Conservation (phyloP, 2,329 filamentous ascomycete species). For the Diplodia mutila region DNA sequence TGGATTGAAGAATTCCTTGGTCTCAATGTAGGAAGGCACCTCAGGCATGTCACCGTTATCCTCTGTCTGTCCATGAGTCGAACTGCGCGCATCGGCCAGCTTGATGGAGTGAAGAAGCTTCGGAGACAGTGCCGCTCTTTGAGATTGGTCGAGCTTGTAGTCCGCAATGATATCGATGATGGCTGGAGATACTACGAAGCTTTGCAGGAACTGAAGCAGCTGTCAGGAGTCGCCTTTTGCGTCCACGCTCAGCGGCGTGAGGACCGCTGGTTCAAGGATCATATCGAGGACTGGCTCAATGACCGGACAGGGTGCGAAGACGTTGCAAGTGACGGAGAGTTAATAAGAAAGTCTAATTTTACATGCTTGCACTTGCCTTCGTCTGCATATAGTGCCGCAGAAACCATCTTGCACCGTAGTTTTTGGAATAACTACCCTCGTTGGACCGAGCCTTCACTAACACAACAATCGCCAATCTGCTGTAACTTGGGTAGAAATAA, state of each 20-base stretch:
- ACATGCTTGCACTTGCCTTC: background rate
- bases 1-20: constrained; percentile 4
- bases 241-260: constrained; percentile 5
- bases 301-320: background rate
- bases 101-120: constrained; percentile 2
- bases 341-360: background rate
- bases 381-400: constrained; percentile 6
- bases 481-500: background rate
- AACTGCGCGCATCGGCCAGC: constrained; percentile 6
- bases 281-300: background rate
- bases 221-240: background rate
- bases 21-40: constrained; percentile 1
- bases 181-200: background rate
- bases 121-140: background rate
- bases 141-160: background rate
- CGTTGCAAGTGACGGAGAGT: background rate
- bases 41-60: background rate
- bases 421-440: background rate
- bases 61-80: constrained; percentile 2
- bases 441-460: background rate
- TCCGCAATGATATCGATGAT: background rate
- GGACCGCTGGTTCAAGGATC: constrained; percentile 11
- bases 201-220: constrained; percentile 3
- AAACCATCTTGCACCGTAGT: constrained; percentile 8
- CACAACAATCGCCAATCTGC: background rate